phyloP scores from a whole-genome alignment of 1,284 basidiomycete species.

The Fistulinella staudtii region DNA sequence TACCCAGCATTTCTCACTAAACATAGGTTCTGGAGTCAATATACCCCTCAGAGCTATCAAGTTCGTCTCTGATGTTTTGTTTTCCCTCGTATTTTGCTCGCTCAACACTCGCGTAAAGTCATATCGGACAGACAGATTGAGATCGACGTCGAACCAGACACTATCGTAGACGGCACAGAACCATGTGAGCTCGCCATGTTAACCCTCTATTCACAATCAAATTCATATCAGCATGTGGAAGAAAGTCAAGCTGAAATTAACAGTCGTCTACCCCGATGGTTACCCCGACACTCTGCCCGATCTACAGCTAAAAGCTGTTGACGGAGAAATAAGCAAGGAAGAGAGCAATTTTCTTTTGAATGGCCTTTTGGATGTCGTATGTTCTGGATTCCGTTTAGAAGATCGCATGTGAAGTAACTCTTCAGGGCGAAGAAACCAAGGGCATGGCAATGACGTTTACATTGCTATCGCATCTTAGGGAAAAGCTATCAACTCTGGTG shows the following conservation, averaged over 20 bases:
- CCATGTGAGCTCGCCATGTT: constrained; percentile 45
- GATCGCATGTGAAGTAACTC: constrained; percentile 4
- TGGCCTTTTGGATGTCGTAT: constrained; percentile 62
- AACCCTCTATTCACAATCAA: constrained; percentile 11
- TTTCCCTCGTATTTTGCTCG: constrained; percentile 29
- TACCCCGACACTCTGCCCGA: constrained; percentile 80
- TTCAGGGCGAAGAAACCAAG: constrained; percentile 82
- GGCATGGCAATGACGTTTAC: constrained; percentile 99
- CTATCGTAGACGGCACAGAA: constrained; percentile 57
- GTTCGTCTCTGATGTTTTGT: constrained; percentile 52
- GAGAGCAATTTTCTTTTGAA: constrained; percentile 55
- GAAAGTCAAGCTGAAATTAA: constrained; percentile 73
- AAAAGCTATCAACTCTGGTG: constrained; percentile 68
- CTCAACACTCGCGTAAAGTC: constrained; percentile 66
- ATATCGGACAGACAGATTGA: constrained; percentile 77
- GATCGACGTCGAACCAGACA: constrained; percentile 89
- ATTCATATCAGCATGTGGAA: constrained; percentile 23
- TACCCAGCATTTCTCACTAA: constrained; percentile 9
- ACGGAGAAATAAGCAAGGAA: constrained; percentile 64
- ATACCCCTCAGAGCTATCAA: constrained; percentile 89
- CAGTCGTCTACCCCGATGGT: constrained; percentile 63
- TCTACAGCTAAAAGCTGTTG: constrained; percentile 62
- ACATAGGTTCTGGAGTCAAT: constrained; percentile 89
- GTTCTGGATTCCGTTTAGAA: constrained; percentile 26
- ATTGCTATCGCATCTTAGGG: constrained; percentile 82